Evolutionary conservation across 1,284 basidiomycete species (phyloP).

Genomic region (Moesziomyces aphidis): DNA sequence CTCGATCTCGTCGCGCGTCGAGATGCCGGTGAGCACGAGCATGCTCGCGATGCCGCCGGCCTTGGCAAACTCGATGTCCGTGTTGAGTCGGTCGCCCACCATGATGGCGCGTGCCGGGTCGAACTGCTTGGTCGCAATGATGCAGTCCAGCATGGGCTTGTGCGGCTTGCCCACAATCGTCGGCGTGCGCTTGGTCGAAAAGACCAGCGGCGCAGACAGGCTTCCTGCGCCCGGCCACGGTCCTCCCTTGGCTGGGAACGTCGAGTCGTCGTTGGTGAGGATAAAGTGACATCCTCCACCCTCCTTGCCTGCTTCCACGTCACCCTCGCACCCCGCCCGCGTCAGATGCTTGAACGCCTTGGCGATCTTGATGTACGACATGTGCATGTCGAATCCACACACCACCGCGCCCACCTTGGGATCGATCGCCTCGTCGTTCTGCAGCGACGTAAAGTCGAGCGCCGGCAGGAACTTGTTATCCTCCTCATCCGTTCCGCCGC

Average conservation of each 20-base stretch:
- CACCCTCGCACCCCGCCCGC: slow-evolving; percentile 51
- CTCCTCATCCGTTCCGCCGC: slow-evolving; percentile 87
- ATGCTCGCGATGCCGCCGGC: slow-evolving; percentile 85
- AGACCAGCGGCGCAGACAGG: slow-evolving; percentile 83
- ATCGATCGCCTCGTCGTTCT: slow-evolving; percentile 72
- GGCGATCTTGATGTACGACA: slow-evolving; percentile 85
- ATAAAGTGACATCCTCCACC: slow-evolving; percentile 87
- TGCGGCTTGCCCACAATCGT: slow-evolving; percentile 91
- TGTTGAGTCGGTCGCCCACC: slow-evolving; percentile 93
- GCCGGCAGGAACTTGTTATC: slow-evolving; percentile 83
- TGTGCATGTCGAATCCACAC: slow-evolving; percentile 75
- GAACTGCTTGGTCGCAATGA: slow-evolving; percentile 78
- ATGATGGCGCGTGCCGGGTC: slow-evolving; percentile 88
- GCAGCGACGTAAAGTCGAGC: slow-evolving; percentile 76
- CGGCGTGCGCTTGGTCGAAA: slow-evolving; percentile 77
- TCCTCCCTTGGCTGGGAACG: slow-evolving; percentile 83
- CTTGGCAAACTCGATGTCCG: slow-evolving; percentile 92
- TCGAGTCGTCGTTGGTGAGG: slow-evolving; percentile 91
- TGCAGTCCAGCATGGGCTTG: slow-evolving; percentile 91
- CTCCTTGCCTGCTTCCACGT: slow-evolving; percentile 69
- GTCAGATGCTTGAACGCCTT: slow-evolving; percentile 91
- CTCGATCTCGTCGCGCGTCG: slow-evolving; percentile 66
- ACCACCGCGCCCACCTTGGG: slow-evolving; percentile 87
- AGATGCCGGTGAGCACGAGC: slow-evolving; percentile 87
- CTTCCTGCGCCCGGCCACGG: slow-evolving; percentile 84